These are phyloP conservation scores for Apiotrichum sp. DNA, from an alignment of 1,284 basidiomycete genomes.

Conservation along the genomic window DNA sequence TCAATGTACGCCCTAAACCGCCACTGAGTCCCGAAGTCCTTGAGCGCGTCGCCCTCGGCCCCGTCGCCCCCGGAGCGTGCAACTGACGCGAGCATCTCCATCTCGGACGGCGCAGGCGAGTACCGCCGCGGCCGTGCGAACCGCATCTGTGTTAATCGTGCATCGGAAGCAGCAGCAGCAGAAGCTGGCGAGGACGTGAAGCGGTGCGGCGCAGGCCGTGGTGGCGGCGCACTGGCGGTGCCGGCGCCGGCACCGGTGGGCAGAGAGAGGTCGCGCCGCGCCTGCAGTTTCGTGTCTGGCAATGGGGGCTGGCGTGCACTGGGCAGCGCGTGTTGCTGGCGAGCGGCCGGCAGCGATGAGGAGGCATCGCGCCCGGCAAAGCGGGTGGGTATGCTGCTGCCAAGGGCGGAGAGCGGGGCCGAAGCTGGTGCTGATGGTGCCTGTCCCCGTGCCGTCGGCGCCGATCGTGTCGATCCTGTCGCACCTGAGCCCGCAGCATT, in stretches of 20 bases:
- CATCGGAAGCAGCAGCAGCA: no score
- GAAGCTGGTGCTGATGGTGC: no score
- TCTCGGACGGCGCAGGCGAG: slow-evolving; percentile 17
- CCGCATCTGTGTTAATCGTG: no score
- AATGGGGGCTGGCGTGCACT: neutral
- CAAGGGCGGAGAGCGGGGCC: no score
- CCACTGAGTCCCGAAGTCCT: slow-evolving; percentile 35
- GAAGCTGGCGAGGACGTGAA: neutral
- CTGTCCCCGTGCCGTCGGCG: neutral
- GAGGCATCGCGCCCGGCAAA: no score
- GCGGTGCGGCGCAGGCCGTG: neutral
- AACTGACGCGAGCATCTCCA: slow-evolving; percentile 38
- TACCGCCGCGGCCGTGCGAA: neutral
- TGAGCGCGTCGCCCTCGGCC: slow-evolving; percentile 44
- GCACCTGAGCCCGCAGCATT: no score
- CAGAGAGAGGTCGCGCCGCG: neutral
- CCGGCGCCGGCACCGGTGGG: neutral
- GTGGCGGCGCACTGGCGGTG: neutral
- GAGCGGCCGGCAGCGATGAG: no score
- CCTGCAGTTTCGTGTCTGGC: neutral
- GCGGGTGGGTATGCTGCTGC: neutral
- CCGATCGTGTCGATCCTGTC: neutral
- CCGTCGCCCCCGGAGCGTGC: slow-evolving; percentile 40
- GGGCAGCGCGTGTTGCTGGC: no score
- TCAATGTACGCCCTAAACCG: slow-evolving; percentile 40